Conservation (phyloP, 257 asterid species). For the Ajuga chamaepitys region DNA sequence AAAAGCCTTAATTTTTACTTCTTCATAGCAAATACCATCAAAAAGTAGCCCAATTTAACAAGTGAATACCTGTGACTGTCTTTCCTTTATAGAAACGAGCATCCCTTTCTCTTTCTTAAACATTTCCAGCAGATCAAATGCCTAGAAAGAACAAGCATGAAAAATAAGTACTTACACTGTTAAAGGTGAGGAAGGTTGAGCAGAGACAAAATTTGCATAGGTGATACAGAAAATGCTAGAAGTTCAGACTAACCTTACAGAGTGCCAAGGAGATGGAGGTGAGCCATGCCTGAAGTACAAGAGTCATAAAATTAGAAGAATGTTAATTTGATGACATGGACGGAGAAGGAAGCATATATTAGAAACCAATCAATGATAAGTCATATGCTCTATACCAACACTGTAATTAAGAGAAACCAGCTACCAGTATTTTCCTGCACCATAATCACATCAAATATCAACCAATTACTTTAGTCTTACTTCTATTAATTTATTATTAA, state of each 20-base stretch:
- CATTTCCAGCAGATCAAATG: conserved; percentile 93
- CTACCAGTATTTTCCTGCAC: neutral
- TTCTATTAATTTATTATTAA: neutral
- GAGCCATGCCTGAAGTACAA: conserved; percentile 74
- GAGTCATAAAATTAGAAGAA: conserved; percentile 3
- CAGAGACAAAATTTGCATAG: neutral
- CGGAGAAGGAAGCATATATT: neutral
- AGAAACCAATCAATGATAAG: neutral
- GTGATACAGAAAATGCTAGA: neutral
- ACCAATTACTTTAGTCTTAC: neutral
- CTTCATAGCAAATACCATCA: neutral
- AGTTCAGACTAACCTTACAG: conserved; percentile 68
- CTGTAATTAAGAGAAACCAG: neutral
- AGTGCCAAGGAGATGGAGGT: conserved; percentile 71
- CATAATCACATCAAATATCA: neutral
- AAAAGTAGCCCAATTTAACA: conserved; percentile 8
- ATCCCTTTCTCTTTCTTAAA: conserved; percentile 91
- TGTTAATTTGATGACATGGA: neutral
- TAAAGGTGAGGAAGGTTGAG: neutral
- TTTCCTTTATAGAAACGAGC: conserved; percentile 67
- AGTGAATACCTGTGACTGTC: conserved; percentile 61
- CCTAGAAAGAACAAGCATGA: conserved; percentile 34
- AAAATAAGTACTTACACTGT: neutral
- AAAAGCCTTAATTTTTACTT: neutral
- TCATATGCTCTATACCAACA: neutral